Evolutionary conservation across 352 stramenopile genomes (phyloP), one percentile per base, ranked within the genome.

Genomic region (Pythium periplocum): DNA sequence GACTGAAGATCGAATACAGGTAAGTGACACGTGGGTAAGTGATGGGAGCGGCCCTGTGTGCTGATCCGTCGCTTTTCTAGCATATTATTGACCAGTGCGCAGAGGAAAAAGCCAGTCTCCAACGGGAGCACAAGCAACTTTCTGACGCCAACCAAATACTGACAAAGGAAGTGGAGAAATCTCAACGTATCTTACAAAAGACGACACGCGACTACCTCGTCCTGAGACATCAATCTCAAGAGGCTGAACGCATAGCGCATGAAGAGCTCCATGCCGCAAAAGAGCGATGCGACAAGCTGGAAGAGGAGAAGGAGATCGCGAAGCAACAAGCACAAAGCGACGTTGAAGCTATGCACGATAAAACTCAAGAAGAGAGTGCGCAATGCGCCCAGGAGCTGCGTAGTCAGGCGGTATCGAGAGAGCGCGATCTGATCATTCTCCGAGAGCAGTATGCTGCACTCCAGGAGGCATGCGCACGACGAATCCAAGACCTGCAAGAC

Each of bases 191-290:
- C 39, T 57, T 93, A 26, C 71, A 70, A 1, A 67, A 87, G 69
- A 86, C 78, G 2, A 91, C 78, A 10, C 86, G 81, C 57, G 79
- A 90, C 57, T 93, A 89, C 48, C 53, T 93, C 45, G 76, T 90
- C 26, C 51, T 88, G 40, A 77, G 79, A 0, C 79, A 93, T 59
- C 64, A 86, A 26, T 72, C 75, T 2, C 79, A 89, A 51, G 78
- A 89, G 31, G 51, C 65, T 0, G 77, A 89, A 57, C 75, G 75
- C 11, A 43, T 75, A 1, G 70, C 77, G 6, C 68, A 83, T 34
- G 82, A 93, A 62, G 75, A 89, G 53, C 46, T 89, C 11, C 57
- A 69, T 17, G 44, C 58, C 34, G 37, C 81, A 8, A 64, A 80
- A 8, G 40, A 76, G 37, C 61, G 71, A n/a, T 80, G 72, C 39